Base-by-base conservation (phyloP, 352 stramenopile genomes). In the Phytophthora melonis region DNA sequence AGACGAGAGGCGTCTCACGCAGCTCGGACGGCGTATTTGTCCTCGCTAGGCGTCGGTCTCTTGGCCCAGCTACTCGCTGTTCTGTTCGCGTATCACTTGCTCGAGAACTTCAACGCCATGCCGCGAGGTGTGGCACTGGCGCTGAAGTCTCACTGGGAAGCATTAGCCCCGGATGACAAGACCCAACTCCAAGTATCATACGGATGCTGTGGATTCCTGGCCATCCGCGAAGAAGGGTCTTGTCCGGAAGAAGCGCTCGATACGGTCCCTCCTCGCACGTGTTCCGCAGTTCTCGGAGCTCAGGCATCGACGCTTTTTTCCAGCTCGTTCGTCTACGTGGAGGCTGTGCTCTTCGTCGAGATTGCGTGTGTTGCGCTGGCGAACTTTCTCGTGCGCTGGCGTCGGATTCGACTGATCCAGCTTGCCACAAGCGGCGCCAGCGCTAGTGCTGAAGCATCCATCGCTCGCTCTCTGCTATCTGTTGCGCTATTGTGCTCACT, bases 301-400 rank as follows among this genome's bases (percentile, higher is more conserved):
- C 71, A 87, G 19, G 80, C 82, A 0, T 66, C 64, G 6, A 30
- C 43, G 18, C 64, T 91, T 18, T 89, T 89, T 49, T 52, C 53
- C 1, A 73, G 53, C 16, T 74, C 83, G 16, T 84, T 90, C 41
- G 30, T 54, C 19, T 87, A 84, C 41, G n/a, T 90, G 2, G 21
- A 81, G 34, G 30, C 61, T 16, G 30, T 89, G 5, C 39, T 87
- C 13, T 36, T 86, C 5, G 72, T 77, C 11, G 78, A 91, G 58
- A 66, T 79, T 6, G 50, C 54, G 4, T 82, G 74, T 7, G 65
- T 91, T 13, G 69, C 59, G 10, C 25, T 87, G 5, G 78, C 79
- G 7, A 89, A 88, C 19, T 64, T 86, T 11, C 74, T 91, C n/a
- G 69, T 91, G 43, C 75, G 80, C 13, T 91, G 84, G 84, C 73